These are phyloP conservation scores for Penicillium fuscoglaucum DNA, from an alignment of 2,329 filamentous ascomycete species.

Conservation along the genomic window DNA sequence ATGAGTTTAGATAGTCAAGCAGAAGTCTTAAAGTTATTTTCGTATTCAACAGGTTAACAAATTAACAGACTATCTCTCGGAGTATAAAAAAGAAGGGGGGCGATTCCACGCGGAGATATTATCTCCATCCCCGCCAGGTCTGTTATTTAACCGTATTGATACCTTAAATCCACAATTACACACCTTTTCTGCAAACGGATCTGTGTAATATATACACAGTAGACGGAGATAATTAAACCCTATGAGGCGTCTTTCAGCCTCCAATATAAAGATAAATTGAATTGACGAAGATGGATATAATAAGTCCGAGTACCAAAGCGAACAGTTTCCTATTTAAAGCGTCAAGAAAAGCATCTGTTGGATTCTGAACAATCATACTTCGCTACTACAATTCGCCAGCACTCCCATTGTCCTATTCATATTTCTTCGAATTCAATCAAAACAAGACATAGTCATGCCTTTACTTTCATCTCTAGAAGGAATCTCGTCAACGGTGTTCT, in stretches of 20 bases:
- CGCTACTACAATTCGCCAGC: neutral
- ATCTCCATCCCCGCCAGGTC: neutral
- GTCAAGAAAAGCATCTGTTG: neutral
- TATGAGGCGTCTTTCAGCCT: neutral
- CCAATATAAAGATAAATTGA: neutral
- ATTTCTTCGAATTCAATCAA: neutral
- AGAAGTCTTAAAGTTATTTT: neutral
- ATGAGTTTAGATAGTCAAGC: neutral
- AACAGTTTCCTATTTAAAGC: neutral
- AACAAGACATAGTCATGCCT: neutral
- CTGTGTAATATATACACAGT: neutral
- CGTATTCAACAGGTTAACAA: neutral
- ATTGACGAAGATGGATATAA: neutral
- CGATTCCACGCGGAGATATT: slow-evolving; percentile 6
- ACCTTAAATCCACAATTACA: neutral
- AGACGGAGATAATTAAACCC: neutral
- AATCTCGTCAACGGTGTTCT: slow-evolving; percentile 1
- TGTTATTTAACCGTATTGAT: neutral
- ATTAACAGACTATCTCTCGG: neutral
- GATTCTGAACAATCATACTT: neutral
- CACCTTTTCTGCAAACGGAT: neutral
- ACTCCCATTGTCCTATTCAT: neutral
- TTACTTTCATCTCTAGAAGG: slow-evolving; percentile 7
- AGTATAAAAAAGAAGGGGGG: neutral
- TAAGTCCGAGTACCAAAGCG: neutral